A percentile compares a stretch with the other conserved stretches of the same genome.
Conservation (phyloP, 2,329 filamentous ascomycete genomes). For the Piedraia hortae region DNA sequence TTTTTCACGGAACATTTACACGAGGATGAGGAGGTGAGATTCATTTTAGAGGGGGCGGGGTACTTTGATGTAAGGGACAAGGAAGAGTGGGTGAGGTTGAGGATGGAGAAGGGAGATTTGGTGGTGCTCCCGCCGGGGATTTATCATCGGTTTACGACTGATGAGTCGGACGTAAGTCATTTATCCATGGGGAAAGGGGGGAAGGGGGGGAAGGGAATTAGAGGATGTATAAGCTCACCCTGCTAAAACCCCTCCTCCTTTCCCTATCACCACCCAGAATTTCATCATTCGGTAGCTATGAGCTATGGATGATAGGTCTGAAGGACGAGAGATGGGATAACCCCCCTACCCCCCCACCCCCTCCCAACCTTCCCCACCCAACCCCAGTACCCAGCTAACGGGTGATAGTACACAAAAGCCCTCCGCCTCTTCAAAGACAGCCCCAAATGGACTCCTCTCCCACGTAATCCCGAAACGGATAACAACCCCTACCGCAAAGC, state of each 20-base stretch:
- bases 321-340: too few relatives aligned
- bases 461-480: slow-evolving; percentile 53
- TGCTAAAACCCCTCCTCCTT: too few relatives aligned
- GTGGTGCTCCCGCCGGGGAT: slow-evolving; percentile 87
- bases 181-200: too few relatives aligned
- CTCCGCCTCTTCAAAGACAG: slow-evolving; percentile 96
- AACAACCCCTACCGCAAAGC: slow-evolving; percentile 49
- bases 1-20: slow-evolving; percentile 95
- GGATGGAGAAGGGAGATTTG: slow-evolving; percentile 62
- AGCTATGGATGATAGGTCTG: too few relatives aligned
- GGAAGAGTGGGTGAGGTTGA: slow-evolving; percentile 72
- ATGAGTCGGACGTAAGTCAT: slow-evolving; percentile 54
- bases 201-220: not conserved
- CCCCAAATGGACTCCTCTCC: slow-evolving; percentile 90
- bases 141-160: slow-evolving; percentile 91
- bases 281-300: too few relatives aligned
- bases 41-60: slow-evolving; percentile 64
- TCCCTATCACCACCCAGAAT: too few relatives aligned
- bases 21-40: slow-evolving; percentile 95
- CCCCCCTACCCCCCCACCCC: too few relatives aligned
- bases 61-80: slow-evolving; percentile 79
- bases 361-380: too few relatives aligned
- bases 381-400: too few relatives aligned
- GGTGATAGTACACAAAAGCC: slow-evolving; percentile 57
- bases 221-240: too few relatives aligned